Base-by-base conservation (phyloP, 306 rosid species). In the barrel medic (Medicago truncatula) region DNA sequence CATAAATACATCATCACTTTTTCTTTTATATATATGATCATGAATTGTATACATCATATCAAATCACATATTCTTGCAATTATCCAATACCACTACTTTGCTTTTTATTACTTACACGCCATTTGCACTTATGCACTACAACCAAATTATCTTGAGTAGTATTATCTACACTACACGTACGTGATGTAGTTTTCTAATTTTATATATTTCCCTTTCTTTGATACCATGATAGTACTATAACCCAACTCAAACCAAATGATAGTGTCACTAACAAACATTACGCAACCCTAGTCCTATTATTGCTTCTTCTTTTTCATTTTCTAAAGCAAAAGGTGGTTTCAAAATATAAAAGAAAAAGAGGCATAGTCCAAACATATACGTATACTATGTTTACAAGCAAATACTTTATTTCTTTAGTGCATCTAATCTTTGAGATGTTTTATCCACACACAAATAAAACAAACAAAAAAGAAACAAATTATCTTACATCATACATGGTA, bases 371-470 rank as follows among this genome's bases (percentile, higher is more conserved):
- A 67, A 64, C 4, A 25, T 25, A 12, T 50, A 54, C 21, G 15
- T 25, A 68, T 75, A 63, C 25, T 11, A 47, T 34, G 18, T 75
- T 28, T 75, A 52, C 76, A 49, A 60, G 41, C 20, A 69, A 67
- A 63, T 80, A 69, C 76, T 68, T 69, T 80, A 67, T 80, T 75
- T 49, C 62, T 20, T 16, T 65, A 61, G 36, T 58, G 5, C 39
- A 52, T 74, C 40, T 57, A 59, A 68, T 74, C 49, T 49, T 41
- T 21, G 25, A 44, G 9, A 60, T 60, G 17, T 16, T 21, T 74
- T 75, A 53, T 76, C 77, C 66, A 47, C 62, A 47, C 62, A 28
- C 25, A 60, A 7, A 58, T 8, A 43, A 57, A 67, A 57, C 16
- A 60, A 62, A 28, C 39, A 46, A 68, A 41, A 63, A 46, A 20